Conservation (phyloP, 345 rosid species). For the rapeseed (Brassica napus) region DNA sequence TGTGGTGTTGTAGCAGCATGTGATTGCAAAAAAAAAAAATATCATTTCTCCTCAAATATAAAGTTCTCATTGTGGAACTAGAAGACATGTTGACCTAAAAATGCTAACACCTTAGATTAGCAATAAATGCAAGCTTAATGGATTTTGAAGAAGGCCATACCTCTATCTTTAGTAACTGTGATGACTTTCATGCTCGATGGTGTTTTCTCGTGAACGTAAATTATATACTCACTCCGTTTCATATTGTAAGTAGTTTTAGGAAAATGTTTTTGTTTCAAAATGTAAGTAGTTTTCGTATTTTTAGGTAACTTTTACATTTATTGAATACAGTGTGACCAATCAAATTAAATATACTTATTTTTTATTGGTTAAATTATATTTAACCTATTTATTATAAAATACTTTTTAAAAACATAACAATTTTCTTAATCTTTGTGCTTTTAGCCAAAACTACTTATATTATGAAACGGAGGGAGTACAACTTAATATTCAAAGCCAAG, state of each 20-base stretch:
- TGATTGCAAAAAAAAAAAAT: no score
- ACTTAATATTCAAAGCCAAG: not conserved
- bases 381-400: no score
- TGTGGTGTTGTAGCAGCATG: not conserved
- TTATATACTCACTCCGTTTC: not conserved
- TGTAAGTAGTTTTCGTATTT: no score
- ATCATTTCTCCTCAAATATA: conserved; percentile 73
- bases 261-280: no score
- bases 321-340: no score
- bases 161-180: conserved; percentile 85
- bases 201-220: conserved; percentile 78
- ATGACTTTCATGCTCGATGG: conserved; percentile 98
- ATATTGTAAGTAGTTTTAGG: no score
- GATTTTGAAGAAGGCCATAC: conserved; percentile 85
- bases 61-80: not conserved
- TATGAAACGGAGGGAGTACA: not conserved
- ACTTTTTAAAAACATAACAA: no score
- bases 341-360: no score
- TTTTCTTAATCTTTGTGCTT: no score
- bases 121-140: conserved; percentile 88
- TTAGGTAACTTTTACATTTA: no score
- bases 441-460: no score
- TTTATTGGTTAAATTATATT: no score
- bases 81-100: not conserved
- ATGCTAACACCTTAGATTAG: conserved; percentile 60